These are phyloP conservation scores for Linnemannia hyalina DNA, from an alignment of 192 early-diverging fungal species.

Conservation along the genomic window DNA sequence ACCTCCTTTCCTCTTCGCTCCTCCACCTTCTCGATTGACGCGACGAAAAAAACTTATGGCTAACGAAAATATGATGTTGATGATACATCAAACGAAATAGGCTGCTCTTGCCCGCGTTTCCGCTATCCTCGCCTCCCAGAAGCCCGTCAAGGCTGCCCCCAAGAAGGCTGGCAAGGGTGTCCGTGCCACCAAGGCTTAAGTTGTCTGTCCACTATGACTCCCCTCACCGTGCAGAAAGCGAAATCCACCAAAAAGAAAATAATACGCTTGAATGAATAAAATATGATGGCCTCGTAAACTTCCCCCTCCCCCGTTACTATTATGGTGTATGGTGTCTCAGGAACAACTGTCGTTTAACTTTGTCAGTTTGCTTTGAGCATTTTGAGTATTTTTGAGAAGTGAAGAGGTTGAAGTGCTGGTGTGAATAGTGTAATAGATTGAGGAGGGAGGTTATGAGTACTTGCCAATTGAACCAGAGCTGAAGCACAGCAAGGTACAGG, in stretches of 20 bases:
- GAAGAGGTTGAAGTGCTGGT: no score
- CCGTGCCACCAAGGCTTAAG: slow-evolving; percentile 65
- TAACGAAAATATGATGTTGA: background rate
- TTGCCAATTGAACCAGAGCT: no score
- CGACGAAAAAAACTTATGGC: background rate
- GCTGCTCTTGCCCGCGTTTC: slow-evolving; percentile 81
- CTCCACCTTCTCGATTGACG: background rate
- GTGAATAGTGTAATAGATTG: no score
- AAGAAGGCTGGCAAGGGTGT: slow-evolving; percentile 71
- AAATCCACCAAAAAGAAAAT: background rate
- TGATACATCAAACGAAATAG: slow-evolving; percentile 34
- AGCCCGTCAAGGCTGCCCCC: slow-evolving; percentile 68
- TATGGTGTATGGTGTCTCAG: no score
- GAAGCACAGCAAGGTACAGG: no score
- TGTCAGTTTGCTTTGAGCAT: no score
- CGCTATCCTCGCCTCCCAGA: slow-evolving; percentile 74
- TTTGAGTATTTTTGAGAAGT: no score
- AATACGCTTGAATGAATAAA: slow-evolving; percentile 17
- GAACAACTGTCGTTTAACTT: no score
- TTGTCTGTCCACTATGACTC: background rate
- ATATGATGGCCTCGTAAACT: slow-evolving; percentile 27
- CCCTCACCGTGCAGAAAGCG: background rate
- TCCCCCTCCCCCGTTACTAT: no score
- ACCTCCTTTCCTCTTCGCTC: background rate
- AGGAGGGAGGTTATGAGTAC: no score